Conservation (phyloP, 441 rosid species). For the Omphalea diandra region DNA sequence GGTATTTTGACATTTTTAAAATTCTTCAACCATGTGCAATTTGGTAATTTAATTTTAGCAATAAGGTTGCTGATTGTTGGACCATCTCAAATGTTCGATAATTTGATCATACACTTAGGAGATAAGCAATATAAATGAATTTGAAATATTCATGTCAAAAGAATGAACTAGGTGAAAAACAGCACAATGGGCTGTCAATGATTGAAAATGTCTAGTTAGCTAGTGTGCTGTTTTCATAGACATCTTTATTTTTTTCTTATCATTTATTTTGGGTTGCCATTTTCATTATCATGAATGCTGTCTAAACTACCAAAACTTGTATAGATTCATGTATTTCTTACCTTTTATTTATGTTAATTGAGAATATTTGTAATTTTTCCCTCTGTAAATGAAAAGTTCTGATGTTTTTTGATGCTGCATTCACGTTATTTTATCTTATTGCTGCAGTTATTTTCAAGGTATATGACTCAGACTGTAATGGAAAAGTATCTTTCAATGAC, state of each 20-base stretch:
- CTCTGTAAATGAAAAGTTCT: constrained; percentile 7
- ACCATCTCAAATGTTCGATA: too few species aligned
- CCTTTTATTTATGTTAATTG: not conserved
- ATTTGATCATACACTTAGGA: not conserved
- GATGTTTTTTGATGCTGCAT: constrained; percentile 14
- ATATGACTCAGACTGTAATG: constrained; percentile 82
- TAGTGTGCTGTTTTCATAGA: not conserved
- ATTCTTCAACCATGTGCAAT: too few species aligned
- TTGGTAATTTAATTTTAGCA: not conserved
- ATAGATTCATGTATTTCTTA: not conserved
- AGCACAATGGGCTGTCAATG: not conserved
- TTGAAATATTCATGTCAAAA: not conserved
- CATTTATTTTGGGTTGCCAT: not conserved
- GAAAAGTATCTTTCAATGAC: constrained; percentile 83
- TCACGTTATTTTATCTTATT: constrained; percentile 17
- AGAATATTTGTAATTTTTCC: not conserved
- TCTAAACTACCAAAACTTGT: not conserved
- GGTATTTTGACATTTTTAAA: not conserved
- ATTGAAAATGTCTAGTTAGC: not conserved
- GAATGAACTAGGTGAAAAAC: not conserved
- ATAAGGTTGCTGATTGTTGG: too few species aligned
- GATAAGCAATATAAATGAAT: not conserved
- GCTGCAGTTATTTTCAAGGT: constrained; percentile 77
- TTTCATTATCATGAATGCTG: not conserved
- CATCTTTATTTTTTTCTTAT: not conserved